A percentile compares a stretch with the other conserved stretches of the same genome.
Evolutionary conservation across 257 asterid genomes (phyloP).

Genomic region (Salvia rosmarinus): DNA sequence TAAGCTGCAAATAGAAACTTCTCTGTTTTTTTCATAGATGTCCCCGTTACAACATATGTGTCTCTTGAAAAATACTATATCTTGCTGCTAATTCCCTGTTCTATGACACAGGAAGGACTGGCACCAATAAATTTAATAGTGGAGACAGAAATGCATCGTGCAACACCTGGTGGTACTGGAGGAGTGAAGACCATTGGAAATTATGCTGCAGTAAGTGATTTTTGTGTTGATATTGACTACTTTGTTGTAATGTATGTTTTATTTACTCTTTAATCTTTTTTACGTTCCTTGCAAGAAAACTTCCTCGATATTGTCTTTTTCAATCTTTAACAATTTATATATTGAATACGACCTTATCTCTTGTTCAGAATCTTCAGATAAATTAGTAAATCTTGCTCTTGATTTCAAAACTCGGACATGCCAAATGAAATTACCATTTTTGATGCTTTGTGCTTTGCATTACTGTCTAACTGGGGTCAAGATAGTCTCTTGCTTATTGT

Average conservation of each 20-base stretch:
- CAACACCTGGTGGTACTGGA: slow-evolving; percentile 99
- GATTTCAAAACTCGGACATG: background rate
- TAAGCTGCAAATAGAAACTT: slow-evolving; percentile 6
- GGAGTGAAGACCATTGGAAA: slow-evolving; percentile 95
- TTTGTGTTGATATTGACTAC: background rate
- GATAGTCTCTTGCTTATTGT: slow-evolving; percentile 1
- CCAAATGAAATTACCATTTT: background rate
- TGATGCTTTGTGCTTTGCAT: slow-evolving; percentile 4
- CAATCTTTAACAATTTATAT: background rate
- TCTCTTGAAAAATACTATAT: slow-evolving; percentile 2
- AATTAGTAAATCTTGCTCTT: background rate
- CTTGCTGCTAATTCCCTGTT: slow-evolving; percentile 9
- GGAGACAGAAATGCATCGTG: slow-evolving; percentile 95
- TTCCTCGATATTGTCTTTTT: slow-evolving; percentile 2
- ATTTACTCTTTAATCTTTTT: background rate
- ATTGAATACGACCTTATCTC: background rate
- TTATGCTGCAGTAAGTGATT: slow-evolving; percentile 82
- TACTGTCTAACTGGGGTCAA: slow-evolving; percentile 23
- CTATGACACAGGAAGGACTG: slow-evolving; percentile 78
- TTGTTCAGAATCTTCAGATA: slow-evolving; percentile 13
- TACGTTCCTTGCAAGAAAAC: background rate
- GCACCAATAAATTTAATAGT: slow-evolving; percentile 89
- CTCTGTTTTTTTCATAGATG: background rate
- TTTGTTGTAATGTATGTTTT: background rate
- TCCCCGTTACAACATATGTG: background rate